Percentiles rank a stretch among this genome's conserved stretches.
phyloP scores from a whole-genome alignment of 495 filamentous ascomycete genomes.

The Trypethelium eluteriae region DNA sequence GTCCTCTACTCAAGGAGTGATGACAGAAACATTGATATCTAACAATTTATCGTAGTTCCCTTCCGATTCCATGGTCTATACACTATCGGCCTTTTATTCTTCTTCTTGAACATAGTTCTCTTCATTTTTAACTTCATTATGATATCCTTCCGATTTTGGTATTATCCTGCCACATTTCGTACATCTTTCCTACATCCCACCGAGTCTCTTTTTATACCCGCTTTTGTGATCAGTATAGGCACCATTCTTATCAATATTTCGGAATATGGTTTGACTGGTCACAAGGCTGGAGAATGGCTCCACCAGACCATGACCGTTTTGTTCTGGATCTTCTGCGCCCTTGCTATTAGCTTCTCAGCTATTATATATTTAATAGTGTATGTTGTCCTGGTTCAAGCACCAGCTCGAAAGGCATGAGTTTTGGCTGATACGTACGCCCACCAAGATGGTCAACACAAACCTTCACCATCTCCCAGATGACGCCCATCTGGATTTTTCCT shows the following conservation, averaged over 20 bases:
- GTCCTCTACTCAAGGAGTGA: not conserved
- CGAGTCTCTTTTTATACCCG: conserved; percentile 72
- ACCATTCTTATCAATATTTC: conserved; percentile 73
- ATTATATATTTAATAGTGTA: conserved; percentile 67
- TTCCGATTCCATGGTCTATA: conserved; percentile 62
- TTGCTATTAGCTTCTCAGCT: conserved; percentile 57
- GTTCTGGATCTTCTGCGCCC: conserved; percentile 65
- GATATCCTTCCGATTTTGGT: conserved; percentile 61
- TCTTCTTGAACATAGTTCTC: conserved; percentile 65
- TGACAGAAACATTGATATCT: not conserved
- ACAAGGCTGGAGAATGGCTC: conserved; percentile 61
- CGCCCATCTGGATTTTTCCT: conserved; percentile 86
- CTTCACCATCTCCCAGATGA: conserved; percentile 82
- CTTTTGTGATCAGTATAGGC: conserved; percentile 61
- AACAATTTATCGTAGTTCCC: conserved; percentile 45
- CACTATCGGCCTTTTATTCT: conserved; percentile 64
- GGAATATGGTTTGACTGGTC: conserved; percentile 58
- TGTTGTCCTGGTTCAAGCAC: conserved; percentile 11
- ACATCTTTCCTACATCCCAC: conserved; percentile 68
- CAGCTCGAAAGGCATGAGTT: not conserved
- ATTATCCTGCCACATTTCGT: conserved; percentile 62
- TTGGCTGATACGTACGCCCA: not conserved
- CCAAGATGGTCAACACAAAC: conserved; percentile 59
- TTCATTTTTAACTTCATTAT: conserved; percentile 63
- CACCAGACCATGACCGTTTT: conserved; percentile 51